phyloP scores from a whole-genome alignment of 805 yeast species.

The Zygoascus tannicola region DNA sequence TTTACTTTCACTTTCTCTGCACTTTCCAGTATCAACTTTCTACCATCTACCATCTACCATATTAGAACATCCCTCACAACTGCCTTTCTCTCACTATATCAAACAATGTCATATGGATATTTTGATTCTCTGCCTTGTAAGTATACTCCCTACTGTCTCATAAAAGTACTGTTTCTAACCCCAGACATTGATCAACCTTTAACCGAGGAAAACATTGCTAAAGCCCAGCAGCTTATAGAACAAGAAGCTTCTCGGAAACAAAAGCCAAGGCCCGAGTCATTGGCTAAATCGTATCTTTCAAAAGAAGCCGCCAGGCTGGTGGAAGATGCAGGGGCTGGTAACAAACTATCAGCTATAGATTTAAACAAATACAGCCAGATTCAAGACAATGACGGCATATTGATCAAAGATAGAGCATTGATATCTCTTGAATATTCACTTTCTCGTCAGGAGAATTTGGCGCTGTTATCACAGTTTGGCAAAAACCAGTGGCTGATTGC shows the following conservation, averaged over 20 bases:
- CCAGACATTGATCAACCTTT: slow-evolving; percentile 8
- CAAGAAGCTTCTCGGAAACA: not conserved
- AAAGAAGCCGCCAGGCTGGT: slow-evolving; percentile 4
- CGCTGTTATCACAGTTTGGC: slow-evolving; percentile 20
- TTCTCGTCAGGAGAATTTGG: slow-evolving; percentile 22
- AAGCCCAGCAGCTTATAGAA: slow-evolving; percentile 4
- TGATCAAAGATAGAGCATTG: slow-evolving; percentile 16
- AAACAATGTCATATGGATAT: too few relatives aligned
- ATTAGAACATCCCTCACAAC: too few relatives aligned
- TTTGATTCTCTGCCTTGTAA: slow-evolving; percentile 15
- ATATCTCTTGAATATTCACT: slow-evolving; percentile 22
- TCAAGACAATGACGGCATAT: slow-evolving; percentile 14
- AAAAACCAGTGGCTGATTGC: slow-evolving; percentile 27
- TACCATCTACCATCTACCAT: too few relatives aligned
- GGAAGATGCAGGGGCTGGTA: not conserved
- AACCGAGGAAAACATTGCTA: slow-evolving; percentile 5
- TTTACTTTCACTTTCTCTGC: too few relatives aligned
- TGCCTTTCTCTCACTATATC: too few relatives aligned
- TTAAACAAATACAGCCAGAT: slow-evolving; percentile 19
- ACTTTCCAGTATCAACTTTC: too few relatives aligned
- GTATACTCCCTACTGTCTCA: not conserved
- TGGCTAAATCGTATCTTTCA: slow-evolving; percentile 3
- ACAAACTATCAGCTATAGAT: slow-evolving; percentile 18
- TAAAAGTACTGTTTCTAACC: too few relatives aligned
- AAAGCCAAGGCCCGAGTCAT: not conserved